phyloP scores from a whole-genome alignment of 2,329 filamentous ascomycete species.

The Dothistroma pini region DNA sequence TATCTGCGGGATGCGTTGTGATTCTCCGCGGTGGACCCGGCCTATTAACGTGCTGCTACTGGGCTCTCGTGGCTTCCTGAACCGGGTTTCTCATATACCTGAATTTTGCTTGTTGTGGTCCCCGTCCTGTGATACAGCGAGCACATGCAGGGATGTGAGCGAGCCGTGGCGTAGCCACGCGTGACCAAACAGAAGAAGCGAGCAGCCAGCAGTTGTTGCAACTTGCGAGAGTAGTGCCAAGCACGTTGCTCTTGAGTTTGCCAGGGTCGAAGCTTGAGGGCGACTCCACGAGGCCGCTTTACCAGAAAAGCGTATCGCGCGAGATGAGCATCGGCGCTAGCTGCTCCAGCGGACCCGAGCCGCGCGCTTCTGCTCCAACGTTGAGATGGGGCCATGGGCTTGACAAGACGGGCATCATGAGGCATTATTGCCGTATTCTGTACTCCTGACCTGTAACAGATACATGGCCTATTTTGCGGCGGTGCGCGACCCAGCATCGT shows the following conservation, averaged over 20 bases:
- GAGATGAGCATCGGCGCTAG: constrained; percentile 1
- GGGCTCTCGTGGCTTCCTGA: background rate
- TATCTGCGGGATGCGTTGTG: background rate
- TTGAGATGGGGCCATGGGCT: background rate
- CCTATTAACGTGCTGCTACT: background rate
- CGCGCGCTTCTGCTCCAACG: background rate
- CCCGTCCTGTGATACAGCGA: background rate
- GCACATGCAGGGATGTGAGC: background rate
- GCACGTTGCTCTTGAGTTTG: background rate
- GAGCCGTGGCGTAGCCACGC: too few relatives aligned
- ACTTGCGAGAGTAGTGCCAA: background rate
- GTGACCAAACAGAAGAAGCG: background rate
- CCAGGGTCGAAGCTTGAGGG: constrained; percentile 2
- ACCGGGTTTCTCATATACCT: background rate
- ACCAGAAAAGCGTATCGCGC: constrained; percentile 2
- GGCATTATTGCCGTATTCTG: background rate
- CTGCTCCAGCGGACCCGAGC: background rate
- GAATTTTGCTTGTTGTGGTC: background rate
- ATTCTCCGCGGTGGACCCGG: background rate
- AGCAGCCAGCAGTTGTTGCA: background rate
- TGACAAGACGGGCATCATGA: background rate
- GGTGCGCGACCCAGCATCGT: background rate
- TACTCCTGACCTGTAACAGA: background rate
- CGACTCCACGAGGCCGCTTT: constrained; percentile 5
- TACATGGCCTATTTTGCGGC: background rate